phyloP scores from a whole-genome alignment of 73 alveolate genomes.

The Loxodes magnus region DNA sequence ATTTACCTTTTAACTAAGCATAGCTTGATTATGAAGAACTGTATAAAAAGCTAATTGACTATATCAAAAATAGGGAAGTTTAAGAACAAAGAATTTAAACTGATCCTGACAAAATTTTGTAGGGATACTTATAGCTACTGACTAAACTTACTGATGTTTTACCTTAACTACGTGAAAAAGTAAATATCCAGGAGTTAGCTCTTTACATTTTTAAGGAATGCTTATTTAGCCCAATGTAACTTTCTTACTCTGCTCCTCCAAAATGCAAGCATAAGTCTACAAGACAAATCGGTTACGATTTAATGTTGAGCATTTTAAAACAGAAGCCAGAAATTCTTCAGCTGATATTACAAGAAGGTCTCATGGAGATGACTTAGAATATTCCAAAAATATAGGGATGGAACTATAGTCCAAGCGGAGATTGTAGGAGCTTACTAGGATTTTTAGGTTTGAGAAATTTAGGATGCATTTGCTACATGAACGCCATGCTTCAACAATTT shows the following conservation, averaged over 20 bases:
- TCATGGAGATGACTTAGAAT: constrained; percentile 26
- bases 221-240: neutral
- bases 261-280: neutral
- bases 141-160: too few relatives aligned
- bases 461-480: constrained; percentile 94
- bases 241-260: neutral
- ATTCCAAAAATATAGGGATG: constrained; percentile 44
- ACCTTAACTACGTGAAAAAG: too few relatives aligned
- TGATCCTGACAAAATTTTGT: too few relatives aligned
- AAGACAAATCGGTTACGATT: neutral
- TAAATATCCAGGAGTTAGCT: neutral
- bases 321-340: constrained; percentile 22
- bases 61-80: too few relatives aligned
- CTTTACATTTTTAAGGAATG: neutral
- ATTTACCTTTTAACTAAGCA: too few relatives aligned
- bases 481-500: constrained; percentile 89
- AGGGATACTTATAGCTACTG: too few relatives aligned
- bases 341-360: constrained; percentile 19
- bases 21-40: too few relatives aligned
- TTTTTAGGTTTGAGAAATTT: constrained; percentile 75
- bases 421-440: constrained; percentile 27
- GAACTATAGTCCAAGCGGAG: constrained; percentile 67
- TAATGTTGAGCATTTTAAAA: constrained; percentile 11
- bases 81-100: too few relatives aligned
- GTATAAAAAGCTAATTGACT: too few relatives aligned